A percentile compares a stretch with the other conserved stretches of the same genome.
phyloP scores from a whole-genome alignment of 495 filamentous ascomycete genomes.

The Neurospora terricola region DNA sequence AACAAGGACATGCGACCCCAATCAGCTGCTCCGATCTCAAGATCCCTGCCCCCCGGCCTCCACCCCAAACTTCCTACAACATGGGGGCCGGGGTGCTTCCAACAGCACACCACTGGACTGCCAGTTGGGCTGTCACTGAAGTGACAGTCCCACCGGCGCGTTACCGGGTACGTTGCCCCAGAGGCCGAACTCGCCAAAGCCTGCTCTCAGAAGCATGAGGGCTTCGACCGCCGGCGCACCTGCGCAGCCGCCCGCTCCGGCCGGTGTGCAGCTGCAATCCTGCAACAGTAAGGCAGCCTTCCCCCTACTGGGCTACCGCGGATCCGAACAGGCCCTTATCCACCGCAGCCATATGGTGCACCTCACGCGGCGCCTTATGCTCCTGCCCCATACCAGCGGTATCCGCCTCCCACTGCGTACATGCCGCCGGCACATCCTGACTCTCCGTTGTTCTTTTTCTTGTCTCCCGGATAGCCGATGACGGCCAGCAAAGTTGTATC shows the following conservation, averaged over 20 bases:
- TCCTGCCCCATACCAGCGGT: conserved; percentile 18
- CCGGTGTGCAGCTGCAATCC: neutral
- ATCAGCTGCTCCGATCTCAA: no score
- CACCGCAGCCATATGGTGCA: conserved; percentile 9
- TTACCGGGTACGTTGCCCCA: neutral
- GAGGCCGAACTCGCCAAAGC: neutral
- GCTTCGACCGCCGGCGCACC: conserved; percentile 8
- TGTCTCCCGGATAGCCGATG: no score
- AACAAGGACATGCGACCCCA: conserved; percentile 50
- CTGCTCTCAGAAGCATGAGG: neutral
- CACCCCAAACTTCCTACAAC: neutral
- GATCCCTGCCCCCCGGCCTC: no score
- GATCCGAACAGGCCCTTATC: conserved; percentile 10
- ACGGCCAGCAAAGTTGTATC: no score
- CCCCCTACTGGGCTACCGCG: no score
- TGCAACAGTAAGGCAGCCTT: no score
- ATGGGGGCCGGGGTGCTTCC: neutral
- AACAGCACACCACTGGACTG: neutral
- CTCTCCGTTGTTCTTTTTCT: no score
- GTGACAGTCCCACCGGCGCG: neutral
- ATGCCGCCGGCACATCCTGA: conserved; percentile 7
- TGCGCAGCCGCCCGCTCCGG: conserved; percentile 25
- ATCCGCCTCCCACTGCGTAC: neutral
- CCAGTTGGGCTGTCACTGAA: neutral
- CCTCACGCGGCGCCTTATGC: conserved; percentile 20